phyloP scores from a whole-genome alignment of 192 early-diverging fungal genomes.

The Backusella psychrophila region DNA sequence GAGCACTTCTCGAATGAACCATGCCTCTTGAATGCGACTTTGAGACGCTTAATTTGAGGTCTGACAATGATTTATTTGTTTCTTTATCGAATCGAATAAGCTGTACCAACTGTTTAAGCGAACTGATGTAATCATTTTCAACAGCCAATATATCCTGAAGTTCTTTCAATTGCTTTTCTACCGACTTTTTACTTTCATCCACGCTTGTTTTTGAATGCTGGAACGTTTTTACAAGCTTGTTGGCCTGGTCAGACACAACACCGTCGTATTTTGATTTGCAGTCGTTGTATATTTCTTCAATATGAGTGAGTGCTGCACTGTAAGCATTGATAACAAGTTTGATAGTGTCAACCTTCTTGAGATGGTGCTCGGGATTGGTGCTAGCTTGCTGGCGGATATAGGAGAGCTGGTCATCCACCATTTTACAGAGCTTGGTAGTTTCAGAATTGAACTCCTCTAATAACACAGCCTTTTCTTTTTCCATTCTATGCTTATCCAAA shows the following conservation, averaged over 20 bases:
- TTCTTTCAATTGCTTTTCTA: constrained; percentile 15
- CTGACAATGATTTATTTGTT: neutral
- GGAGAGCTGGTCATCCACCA: constrained; percentile 21
- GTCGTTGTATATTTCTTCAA: constrained; percentile 9
- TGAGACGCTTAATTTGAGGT: neutral
- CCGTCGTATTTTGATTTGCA: constrained; percentile 20
- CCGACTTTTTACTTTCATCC: neutral
- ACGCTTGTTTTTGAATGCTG: neutral
- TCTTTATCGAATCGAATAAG: constrained; percentile 12
- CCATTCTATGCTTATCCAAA: constrained; percentile 7
- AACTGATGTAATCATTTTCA: constrained; percentile 19
- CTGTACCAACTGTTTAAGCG: constrained; percentile 3
- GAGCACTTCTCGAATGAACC: neutral
- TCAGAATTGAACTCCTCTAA: neutral
- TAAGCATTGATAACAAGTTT: constrained; percentile 14
- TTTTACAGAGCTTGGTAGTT: neutral
- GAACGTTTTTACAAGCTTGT: constrained; percentile 11
- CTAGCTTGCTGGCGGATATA: constrained; percentile 23
- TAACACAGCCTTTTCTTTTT: neutral
- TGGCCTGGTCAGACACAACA: neutral
- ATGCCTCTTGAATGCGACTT: neutral
- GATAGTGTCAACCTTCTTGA: constrained; percentile 23
- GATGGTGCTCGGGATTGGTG: constrained; percentile 14
- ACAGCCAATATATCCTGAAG: constrained; percentile 7
- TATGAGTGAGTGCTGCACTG: constrained; percentile 5